Conservation (phyloP, 164 flowering plant genomes). For the Nymphaea colorata region DNA sequence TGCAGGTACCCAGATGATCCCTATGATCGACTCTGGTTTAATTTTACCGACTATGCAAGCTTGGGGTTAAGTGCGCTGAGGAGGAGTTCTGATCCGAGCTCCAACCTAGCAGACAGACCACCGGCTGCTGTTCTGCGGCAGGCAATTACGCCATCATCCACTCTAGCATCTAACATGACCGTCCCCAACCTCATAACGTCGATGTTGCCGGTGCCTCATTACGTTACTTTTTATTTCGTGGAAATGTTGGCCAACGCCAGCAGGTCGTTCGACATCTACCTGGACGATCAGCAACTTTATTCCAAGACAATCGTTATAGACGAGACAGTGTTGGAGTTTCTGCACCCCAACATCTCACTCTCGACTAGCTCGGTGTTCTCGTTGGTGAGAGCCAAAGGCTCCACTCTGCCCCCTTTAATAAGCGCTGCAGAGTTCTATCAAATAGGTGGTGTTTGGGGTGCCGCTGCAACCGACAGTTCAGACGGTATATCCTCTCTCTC, state of each 20-base stretch:
- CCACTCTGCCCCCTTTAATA: slow-evolving; percentile 33
- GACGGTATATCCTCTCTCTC: slow-evolving; percentile 21
- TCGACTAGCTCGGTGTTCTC: neutral
- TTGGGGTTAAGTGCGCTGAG: no score
- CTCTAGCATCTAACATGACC: neutral
- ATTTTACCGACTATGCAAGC: no score
- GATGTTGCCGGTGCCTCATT: neutral
- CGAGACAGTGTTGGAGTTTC: neutral
- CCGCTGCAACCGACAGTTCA: slow-evolving; percentile 18
- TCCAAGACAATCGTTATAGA: neutral
- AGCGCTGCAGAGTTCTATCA: slow-evolving; percentile 31
- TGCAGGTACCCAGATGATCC: slow-evolving; percentile 27
- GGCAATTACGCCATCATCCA: slow-evolving; percentile 14
- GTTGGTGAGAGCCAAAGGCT: slow-evolving; percentile 13
- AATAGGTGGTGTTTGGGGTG: neutral
- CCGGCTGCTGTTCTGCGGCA: slow-evolving; percentile 11
- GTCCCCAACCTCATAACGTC: neutral
- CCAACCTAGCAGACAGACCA: slow-evolving; percentile 7
- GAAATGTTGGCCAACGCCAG: slow-evolving; percentile 6
- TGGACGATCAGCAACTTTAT: neutral
- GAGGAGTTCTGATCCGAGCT: no score
- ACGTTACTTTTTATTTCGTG: slow-evolving; percentile 10
- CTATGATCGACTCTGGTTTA: slow-evolving; percentile 36
- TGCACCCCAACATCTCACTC: neutral
- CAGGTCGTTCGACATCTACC: neutral